These are phyloP conservation scores for Floccularia luteovirens DNA, from an alignment of 768 basidiomycete genomes.

Conservation along the genomic window DNA sequence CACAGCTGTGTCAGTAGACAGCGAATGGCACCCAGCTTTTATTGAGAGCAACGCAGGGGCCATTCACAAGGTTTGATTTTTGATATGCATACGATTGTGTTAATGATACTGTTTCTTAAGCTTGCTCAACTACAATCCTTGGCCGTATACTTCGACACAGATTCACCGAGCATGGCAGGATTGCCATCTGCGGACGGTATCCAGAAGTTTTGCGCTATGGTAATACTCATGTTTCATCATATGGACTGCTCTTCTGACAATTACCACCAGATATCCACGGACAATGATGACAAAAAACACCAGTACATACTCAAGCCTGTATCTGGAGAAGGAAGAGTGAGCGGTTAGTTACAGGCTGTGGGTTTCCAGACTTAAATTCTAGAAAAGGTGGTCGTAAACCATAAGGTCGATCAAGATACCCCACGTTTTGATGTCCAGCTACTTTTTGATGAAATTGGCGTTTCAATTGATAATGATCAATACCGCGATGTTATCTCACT, in stretches of 20 bases:
- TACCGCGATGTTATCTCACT: constrained; percentile 91
- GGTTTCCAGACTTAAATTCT: constrained; percentile 3
- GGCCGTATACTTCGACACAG: constrained; percentile 93
- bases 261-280: constrained; percentile 31
- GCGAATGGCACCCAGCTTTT: constrained; percentile 83
- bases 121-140: constrained; percentile 82
- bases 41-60: constrained; percentile 83
- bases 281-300: constrained; percentile 51
- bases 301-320: constrained; percentile 96
- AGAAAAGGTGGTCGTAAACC: constrained; percentile 71
- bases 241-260: neutral
- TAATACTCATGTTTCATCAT: constrained; percentile 12
- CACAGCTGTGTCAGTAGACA: constrained; percentile 83
- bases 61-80: constrained; percentile 71
- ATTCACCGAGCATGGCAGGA: constrained; percentile 72
- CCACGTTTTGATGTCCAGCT: constrained; percentile 87
- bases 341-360: constrained; percentile 15
- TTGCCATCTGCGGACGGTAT: constrained; percentile 58
- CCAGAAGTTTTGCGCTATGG: constrained; percentile 69
- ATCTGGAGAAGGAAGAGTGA: constrained; percentile 85
- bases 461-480: constrained; percentile 88
- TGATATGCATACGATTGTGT: neutral
- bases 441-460: constrained; percentile 87
- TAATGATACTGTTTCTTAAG: constrained; percentile 27
- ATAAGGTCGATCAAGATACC: constrained; percentile 60